A percentile compares a stretch with the other conserved stretches of the same genome.
phyloP scores from a whole-genome alignment of 345 rosid genomes.

The Citrus cavaleriei region DNA sequence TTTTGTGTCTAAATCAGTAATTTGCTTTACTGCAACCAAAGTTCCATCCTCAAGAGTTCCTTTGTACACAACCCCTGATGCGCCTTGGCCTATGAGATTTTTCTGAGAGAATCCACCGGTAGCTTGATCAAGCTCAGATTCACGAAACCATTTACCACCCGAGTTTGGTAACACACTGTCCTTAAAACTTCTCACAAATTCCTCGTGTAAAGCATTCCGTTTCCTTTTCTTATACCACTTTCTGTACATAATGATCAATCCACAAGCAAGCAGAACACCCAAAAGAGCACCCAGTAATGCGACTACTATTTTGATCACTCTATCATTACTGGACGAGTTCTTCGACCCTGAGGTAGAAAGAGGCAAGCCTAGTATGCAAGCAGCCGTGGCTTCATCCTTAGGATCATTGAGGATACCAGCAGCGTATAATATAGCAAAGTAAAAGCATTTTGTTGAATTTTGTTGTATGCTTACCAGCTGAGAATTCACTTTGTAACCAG shows the following conservation, averaged over 20 bases:
- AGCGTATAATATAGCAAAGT: constrained; percentile 40
- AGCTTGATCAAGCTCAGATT: constrained; percentile 46
- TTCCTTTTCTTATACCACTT: constrained; percentile 26
- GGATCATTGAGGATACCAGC: constrained; percentile 54
- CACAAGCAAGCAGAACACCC: constrained; percentile 36
- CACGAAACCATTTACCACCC: constrained; percentile 54
- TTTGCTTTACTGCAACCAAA: constrained; percentile 49
- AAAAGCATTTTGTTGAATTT: constrained; percentile 37
- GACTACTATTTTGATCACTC: constrained; percentile 15
- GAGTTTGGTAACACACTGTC: constrained; percentile 38
- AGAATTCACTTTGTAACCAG: constrained; percentile 37
- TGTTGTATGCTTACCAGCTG: constrained; percentile 26
- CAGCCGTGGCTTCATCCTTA: constrained; percentile 27
- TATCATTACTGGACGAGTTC: constrained; percentile 9
- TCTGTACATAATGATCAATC: constrained; percentile 23
- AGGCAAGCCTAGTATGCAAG: constrained; percentile 46
- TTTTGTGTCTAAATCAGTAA: constrained; percentile 39
- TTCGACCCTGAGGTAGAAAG: constrained; percentile 8
- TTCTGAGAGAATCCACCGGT: constrained; percentile 42
- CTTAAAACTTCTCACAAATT: constrained; percentile 34
- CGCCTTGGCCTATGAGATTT: constrained; percentile 56
- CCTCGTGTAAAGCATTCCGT: constrained; percentile 28
- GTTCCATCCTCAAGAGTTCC: constrained; percentile 49
- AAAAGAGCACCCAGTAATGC: constrained; percentile 29
- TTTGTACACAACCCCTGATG: constrained; percentile 44